phyloP scores from a whole-genome alignment of 148 eudicot species.

The Salicornia ramosissima region DNA sequence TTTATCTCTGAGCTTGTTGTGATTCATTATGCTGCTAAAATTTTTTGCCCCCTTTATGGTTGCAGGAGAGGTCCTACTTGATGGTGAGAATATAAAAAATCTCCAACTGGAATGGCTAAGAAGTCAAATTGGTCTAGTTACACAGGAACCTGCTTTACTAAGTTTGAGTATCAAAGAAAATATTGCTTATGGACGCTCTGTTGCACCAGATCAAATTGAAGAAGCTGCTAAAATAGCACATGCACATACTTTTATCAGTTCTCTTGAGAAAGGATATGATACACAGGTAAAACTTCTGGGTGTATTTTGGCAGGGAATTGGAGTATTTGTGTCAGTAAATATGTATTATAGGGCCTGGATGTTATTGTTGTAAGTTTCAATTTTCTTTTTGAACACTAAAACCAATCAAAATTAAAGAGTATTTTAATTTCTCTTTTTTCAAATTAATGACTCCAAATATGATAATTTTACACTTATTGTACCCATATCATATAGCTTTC shows the following conservation, averaged over 20 bases:
- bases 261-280: slow-evolving; percentile 84
- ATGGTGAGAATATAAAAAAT: slow-evolving; percentile 94
- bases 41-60: slow-evolving; percentile 11
- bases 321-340: not conserved
- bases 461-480: no score
- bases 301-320: not conserved
- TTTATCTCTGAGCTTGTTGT: not conserved
- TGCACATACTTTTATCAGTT: slow-evolving; percentile 92
- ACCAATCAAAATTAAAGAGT: not conserved
- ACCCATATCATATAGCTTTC: no score
- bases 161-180: slow-evolving; percentile 92
- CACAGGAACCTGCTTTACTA: slow-evolving; percentile 94
- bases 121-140: slow-evolving; percentile 94
- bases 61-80: slow-evolving; percentile 93
- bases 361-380: not conserved
- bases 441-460: no score
- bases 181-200: slow-evolving; percentile 89
- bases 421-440: no score
- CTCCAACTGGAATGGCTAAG: slow-evolving; percentile 93
- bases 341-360: not conserved
- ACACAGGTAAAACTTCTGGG: slow-evolving; percentile 57
- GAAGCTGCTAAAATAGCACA: slow-evolving; percentile 98
- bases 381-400: not conserved
- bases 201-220: slow-evolving; percentile 79
- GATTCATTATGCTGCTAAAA: slow-evolving; percentile 5